Evolutionary conservation across 2,329 filamentous ascomycete genomes (phyloP), one percentile per base, ranked within the genome.

Genomic region (Dichotomopilus funicola): DNA sequence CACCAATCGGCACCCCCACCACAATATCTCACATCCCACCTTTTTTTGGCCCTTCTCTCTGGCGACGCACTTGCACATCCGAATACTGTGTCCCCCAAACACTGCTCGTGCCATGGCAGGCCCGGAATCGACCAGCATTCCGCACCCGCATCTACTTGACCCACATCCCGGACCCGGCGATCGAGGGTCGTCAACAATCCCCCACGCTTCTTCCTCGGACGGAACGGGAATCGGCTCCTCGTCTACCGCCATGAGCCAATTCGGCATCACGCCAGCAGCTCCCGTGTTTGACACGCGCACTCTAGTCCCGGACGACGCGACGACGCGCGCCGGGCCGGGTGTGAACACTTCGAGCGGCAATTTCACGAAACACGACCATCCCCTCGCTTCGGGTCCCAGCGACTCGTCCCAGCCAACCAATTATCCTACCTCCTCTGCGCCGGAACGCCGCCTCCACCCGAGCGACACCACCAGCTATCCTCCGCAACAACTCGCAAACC

Each of bases 231-330:
- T 51, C 50, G 51, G 41, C 54, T 40, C 43, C 34, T 50, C 60
- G 49, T 52, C 55, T 51, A 54, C 49, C 54, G 62, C 58, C 52
- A 65, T 64, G 63, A 58, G 62, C 46, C 59, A 56, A 43, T 48
- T 51, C 31, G 61, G 61, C 55, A 45, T 61, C 5, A 54, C 56
- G 42, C 57, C 62, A 53, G 56, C 36, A 31, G 56, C 40, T n/a
- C 8, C 27, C 49, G 53, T 35, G 43, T 51, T 31, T 8, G 57
- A 57, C 33, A 51, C 52, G 48, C 61, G 49, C 48, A 54, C 59
- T 41, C 53, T 58, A 38, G 61, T 58, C 59, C 51, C 56, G 27
- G 33, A 46, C 42, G 62, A 65, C 63, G 59, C 65, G 63, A 58
- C 61, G 58, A 54, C 59, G 52, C 56, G 45, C 35, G 53, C 56